Evolutionary conservation across 2,329 filamentous ascomycete genomes (phyloP).

Genomic region (Teratosphaeriaceae sp.): DNA sequence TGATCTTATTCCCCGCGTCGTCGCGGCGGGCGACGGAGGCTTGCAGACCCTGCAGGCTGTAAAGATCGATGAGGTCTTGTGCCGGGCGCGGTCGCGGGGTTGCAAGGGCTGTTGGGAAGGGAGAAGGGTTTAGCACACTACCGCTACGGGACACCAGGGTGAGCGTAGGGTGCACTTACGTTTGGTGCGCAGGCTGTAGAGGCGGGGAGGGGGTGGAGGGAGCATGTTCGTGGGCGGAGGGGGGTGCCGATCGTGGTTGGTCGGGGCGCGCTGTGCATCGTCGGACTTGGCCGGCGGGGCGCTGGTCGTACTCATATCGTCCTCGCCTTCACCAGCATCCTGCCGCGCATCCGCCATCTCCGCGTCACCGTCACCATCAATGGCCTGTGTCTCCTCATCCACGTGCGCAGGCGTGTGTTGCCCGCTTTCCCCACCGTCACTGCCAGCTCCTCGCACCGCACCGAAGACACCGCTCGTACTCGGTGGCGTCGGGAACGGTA

Average conservation of each 20-base stretch:
- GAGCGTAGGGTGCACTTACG: constrained; percentile 25
- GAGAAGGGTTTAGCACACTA: constrained; percentile 29
- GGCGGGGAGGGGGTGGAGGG: constrained; percentile 10
- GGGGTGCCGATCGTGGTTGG: constrained; percentile 41
- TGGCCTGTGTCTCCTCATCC: constrained; percentile 10
- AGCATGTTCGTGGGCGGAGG: constrained; percentile 2
- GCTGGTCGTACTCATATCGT: constrained; percentile 15
- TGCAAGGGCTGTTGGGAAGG: constrained; percentile 31
- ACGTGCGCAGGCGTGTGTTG: constrained; percentile 21
- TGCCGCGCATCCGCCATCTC: constrained; percentile 31
- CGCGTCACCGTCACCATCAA: constrained; percentile 38
- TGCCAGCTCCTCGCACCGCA: constrained; percentile 18
- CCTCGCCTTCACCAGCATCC: neutral
- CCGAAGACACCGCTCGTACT: constrained; percentile 31
- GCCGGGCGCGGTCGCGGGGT: constrained; percentile 50
- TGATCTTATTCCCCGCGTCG: constrained; percentile 58
- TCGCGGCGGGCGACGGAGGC: constrained; percentile 54
- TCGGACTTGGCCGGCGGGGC: constrained; percentile 30
- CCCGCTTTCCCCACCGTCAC: constrained; percentile 17
- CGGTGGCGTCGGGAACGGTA: constrained; percentile 35
- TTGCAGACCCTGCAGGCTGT: constrained; percentile 50
- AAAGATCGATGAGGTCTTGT: constrained; percentile 54
- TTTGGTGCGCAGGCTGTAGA: constrained; percentile 23
- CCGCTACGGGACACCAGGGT: constrained; percentile 22
- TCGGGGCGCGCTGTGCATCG: constrained; percentile 33